These are phyloP conservation scores for Malus hybrid DNA, from an alignment of 331 rosid genomes.

Conservation along the genomic window DNA sequence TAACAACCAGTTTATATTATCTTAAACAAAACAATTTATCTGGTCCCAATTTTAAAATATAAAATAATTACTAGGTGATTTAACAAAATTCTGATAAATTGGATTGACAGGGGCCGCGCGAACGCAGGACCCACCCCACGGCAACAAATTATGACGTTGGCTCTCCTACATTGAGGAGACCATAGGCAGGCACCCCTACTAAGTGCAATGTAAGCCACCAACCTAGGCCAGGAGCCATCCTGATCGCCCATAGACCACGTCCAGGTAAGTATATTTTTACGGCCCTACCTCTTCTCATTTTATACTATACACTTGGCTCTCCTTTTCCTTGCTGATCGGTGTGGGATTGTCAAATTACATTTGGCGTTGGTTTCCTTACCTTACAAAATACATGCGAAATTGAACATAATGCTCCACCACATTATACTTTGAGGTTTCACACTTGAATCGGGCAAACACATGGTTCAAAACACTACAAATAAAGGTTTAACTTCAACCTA, in stretches of 20 bases:
- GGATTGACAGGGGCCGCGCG: constrained; percentile 15
- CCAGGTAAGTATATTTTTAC: constrained; percentile 18
- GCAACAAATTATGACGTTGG: background rate
- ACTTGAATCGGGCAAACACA: no score
- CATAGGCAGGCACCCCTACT: constrained; percentile 30
- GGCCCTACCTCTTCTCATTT: background rate
- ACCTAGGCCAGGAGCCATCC: constrained; percentile 27
- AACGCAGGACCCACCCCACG: constrained; percentile 31
- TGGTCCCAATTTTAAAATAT: no score
- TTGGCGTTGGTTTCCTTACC: background rate
- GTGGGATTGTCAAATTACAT: background rate
- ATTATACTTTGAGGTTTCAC: no score
- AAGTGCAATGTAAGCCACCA: constrained; percentile 31
- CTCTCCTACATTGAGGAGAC: constrained; percentile 32
- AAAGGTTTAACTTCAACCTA: no score
- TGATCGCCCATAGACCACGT: constrained; percentile 41
- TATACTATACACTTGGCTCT: background rate
- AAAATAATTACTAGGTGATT: no score
- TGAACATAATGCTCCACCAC: no score
- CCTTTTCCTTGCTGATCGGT: background rate
- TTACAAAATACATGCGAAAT: background rate
- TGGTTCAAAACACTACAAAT: no score
- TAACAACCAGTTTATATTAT: no score
- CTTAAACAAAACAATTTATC: no score
- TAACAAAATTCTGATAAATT: no score